These are phyloP conservation scores for Rhizopus sp. DNA, from an alignment of 371 early-diverging fungal species.

Conservation along the genomic window DNA sequence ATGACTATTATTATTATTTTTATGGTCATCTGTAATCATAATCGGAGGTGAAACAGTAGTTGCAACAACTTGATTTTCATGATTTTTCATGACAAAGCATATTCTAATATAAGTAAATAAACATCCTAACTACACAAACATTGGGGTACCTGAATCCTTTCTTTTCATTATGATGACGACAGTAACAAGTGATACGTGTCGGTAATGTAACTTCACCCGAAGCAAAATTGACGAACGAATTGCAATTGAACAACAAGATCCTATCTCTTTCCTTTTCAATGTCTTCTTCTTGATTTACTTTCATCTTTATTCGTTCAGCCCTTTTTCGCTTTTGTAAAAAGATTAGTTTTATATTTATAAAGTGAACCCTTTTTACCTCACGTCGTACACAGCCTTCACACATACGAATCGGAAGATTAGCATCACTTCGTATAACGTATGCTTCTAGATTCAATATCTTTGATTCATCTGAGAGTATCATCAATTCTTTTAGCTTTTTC, in stretches of 20 bases:
- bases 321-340: constrained; percentile 35
- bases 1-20: constrained; percentile 57
- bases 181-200: constrained; percentile 91
- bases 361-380: constrained; percentile 50
- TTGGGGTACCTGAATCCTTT: constrained; percentile 68
- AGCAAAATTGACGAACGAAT: constrained; percentile 77
- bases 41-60: constrained; percentile 82
- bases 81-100: constrained; percentile 60
- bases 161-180: constrained; percentile 89
- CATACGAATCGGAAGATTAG: constrained; percentile 70
- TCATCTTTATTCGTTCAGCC: constrained; percentile 48
- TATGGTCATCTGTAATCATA: constrained; percentile 94
- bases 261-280: constrained; percentile 64
- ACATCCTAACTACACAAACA: background rate
- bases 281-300: constrained; percentile 25
- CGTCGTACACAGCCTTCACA: constrained; percentile 84
- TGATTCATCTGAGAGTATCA: constrained; percentile 26
- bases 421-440: constrained; percentile 75
- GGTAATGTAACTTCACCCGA: constrained; percentile 85
- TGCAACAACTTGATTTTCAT: constrained; percentile 61
- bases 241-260: constrained; percentile 80
- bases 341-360: constrained; percentile 14
- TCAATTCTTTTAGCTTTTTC: background rate
- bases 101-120: constrained; percentile 44
- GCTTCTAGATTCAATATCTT: constrained; percentile 71